Evolutionary conservation across 805 yeast species (phyloP).

Genomic region (Starmerella roubikii): DNA sequence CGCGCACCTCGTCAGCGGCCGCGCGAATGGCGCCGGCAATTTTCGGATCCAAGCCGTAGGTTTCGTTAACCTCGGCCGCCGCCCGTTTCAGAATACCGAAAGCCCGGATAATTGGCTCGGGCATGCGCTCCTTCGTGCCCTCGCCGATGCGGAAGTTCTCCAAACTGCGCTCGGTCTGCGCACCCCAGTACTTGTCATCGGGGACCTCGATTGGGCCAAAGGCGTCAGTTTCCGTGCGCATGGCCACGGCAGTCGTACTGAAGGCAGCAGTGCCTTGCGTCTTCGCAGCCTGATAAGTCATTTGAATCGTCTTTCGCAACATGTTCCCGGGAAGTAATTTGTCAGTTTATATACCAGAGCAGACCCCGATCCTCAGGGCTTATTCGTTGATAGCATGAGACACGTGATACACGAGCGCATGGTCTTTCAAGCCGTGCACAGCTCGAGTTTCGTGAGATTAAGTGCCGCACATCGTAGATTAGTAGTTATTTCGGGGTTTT

Average conservation of each 20-base stretch:
- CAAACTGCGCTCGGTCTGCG: conserved; percentile 83
- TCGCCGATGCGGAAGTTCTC: conserved; percentile 87
- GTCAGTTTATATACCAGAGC: too few relatives aligned
- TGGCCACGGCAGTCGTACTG: conserved; percentile 16
- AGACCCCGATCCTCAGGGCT: too few relatives aligned
- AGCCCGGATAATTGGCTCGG: conserved; percentile 78
- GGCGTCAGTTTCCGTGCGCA: conserved; percentile 83
- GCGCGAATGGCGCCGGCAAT: conserved; percentile 71
- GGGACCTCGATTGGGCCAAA: conserved; percentile 94
- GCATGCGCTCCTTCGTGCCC: conserved; percentile 79
- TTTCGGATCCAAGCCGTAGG: conserved; percentile 76
- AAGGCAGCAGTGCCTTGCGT: conserved; percentile 1
- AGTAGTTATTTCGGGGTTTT: too few relatives aligned
- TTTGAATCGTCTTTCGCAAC: conserved; percentile 1
- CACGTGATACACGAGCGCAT: too few relatives aligned
- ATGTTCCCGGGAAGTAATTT: too few relatives aligned
- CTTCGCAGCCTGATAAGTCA: not conserved
- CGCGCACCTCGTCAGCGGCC: conserved; percentile 91
- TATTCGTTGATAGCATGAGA: too few relatives aligned
- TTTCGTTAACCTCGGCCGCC: conserved; percentile 79
- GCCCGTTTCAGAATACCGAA: conserved; percentile 91
- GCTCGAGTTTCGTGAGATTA: too few relatives aligned
- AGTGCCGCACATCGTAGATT: too few relatives aligned
- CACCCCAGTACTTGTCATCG: conserved; percentile 86
- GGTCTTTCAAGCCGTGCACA: too few relatives aligned